Evolutionary conservation across 106 monocot species (phyloP).

Genomic region (Dioscorea zingiberensis): DNA sequence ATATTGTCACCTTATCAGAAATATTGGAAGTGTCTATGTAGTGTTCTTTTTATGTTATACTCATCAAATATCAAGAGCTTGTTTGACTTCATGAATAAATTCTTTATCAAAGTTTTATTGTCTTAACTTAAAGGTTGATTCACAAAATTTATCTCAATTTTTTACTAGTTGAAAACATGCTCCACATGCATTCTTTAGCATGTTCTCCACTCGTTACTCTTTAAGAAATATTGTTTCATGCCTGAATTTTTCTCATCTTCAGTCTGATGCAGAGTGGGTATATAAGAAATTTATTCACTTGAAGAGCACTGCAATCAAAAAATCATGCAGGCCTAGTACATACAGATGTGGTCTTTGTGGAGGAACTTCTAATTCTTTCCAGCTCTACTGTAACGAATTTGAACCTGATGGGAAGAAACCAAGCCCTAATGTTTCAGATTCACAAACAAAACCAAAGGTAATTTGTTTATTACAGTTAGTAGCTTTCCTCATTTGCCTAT

Average conservation of each 20-base stretch:
- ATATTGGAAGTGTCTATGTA: too few relatives aligned
- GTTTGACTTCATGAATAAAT: too few relatives aligned
- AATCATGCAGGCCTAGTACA: constrained; percentile 14
- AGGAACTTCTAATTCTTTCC: constrained; percentile 45
- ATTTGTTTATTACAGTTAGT: neutral
- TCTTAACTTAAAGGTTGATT: too few relatives aligned
- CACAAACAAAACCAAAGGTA: constrained; percentile 43
- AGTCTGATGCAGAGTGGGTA: constrained; percentile 64
- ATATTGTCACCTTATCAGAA: too few relatives aligned
- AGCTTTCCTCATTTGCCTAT: too few relatives aligned
- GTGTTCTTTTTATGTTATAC: too few relatives aligned
- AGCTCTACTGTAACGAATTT: constrained; percentile 35
- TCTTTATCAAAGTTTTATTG: too few relatives aligned
- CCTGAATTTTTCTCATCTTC: constrained; percentile 6
- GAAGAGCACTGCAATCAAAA: constrained; percentile 15
- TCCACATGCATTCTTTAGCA: neutral
- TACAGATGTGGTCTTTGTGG: constrained; percentile 81
- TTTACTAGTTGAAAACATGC: too few relatives aligned
- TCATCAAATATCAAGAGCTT: too few relatives aligned
- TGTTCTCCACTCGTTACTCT: neutral
- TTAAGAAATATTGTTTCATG: neutral
- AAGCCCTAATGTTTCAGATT: constrained; percentile 6
- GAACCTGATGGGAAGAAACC: constrained; percentile 26
- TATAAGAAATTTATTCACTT: constrained; percentile 55
- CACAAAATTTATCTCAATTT: neutral